phyloP scores from a whole-genome alignment of 208 protist genomes.

The Trypanosoma vivax region DNA sequence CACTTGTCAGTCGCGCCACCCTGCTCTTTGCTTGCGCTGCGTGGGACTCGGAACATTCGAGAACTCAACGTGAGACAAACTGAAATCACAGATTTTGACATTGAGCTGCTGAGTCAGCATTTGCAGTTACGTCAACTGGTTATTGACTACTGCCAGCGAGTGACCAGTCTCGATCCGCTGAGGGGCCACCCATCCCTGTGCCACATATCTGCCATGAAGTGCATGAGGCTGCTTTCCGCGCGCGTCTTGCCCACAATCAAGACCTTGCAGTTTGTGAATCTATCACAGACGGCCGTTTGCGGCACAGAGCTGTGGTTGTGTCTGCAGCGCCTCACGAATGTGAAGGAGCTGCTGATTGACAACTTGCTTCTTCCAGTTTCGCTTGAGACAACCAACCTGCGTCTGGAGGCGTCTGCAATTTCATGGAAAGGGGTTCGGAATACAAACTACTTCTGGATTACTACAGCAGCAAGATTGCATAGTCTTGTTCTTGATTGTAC shows the following conservation, averaged over 20 bases:
- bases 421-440: background rate
- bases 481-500: constrained; percentile 34
- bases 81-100: constrained; percentile 30
- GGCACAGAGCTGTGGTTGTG: background rate
- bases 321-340: background rate
- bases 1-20: constrained; percentile 12
- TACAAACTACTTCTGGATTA: constrained; percentile 30
- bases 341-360: background rate
- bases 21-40: constrained; percentile 25
- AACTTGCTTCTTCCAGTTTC: no score
- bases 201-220: constrained; percentile 1
- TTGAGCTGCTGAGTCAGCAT: constrained; percentile 29
- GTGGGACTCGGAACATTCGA: constrained; percentile 17
- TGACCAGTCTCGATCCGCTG: constrained; percentile 35
- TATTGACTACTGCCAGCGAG: constrained; percentile 28
- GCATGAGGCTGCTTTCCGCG: background rate
- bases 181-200: constrained; percentile 11
- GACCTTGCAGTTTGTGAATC: constrained; percentile 2
- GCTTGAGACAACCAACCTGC: no score
- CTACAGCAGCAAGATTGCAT: constrained; percentile 14
- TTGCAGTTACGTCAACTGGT: constrained; percentile 23
- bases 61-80: constrained; percentile 25
- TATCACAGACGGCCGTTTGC: background rate
- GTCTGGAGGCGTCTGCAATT: constrained; percentile 16
- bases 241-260: constrained; percentile 8